A percentile compares a stretch with the other conserved stretches of the same genome.
phyloP scores from a whole-genome alignment of 805 yeast genomes.

The Hanseniaspora thailandica region DNA sequence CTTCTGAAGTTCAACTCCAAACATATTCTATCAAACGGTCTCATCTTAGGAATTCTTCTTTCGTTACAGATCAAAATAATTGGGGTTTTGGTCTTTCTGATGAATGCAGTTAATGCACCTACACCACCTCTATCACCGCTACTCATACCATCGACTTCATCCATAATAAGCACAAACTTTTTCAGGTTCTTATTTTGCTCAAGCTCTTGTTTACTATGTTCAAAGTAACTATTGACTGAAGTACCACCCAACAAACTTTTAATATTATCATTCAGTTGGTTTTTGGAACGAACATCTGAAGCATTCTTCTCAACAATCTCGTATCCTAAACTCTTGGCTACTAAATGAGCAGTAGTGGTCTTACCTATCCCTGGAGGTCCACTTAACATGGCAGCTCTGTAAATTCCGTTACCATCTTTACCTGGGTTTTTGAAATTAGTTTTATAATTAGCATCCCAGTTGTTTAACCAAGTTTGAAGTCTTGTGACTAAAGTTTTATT shows the following conservation, averaged over 20 bases:
- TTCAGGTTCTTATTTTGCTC: conserved; percentile 32
- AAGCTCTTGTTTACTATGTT: conserved; percentile 26
- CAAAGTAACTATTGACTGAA: conserved; percentile 70
- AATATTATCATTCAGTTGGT: conserved; percentile 54
- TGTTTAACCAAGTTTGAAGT: conserved; percentile 59
- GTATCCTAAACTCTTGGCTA: conserved; percentile 57
- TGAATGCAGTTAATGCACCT: conserved; percentile 79
- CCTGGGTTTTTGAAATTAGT: conserved; percentile 47
- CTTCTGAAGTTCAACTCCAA: conserved; percentile 75
- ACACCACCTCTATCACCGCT: conserved; percentile 99
- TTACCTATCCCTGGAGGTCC: conserved; percentile 86
- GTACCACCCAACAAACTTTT: conserved; percentile 66
- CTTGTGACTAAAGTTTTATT: conserved; percentile 64
- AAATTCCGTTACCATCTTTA: conserved; percentile 54
- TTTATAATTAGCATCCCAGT: conserved; percentile 56
- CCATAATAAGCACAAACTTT: conserved; percentile 81
- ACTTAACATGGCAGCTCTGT: conserved; percentile 72
- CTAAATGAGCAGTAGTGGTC: conserved; percentile 68
- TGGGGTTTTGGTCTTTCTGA: conserved; percentile 77
- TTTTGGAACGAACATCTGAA: conserved; percentile 81
- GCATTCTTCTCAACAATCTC: conserved; percentile 73
- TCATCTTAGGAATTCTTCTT: conserved; percentile 82
- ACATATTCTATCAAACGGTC: conserved; percentile 80
- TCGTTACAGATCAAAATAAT: conserved; percentile 90
- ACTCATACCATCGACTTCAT: conserved; percentile 98